Evolutionary conservation across 2,329 filamentous ascomycete species (phyloP), one percentile per base, ranked within the genome.

Genomic region (Phialemonium atrogriseum): DNA sequence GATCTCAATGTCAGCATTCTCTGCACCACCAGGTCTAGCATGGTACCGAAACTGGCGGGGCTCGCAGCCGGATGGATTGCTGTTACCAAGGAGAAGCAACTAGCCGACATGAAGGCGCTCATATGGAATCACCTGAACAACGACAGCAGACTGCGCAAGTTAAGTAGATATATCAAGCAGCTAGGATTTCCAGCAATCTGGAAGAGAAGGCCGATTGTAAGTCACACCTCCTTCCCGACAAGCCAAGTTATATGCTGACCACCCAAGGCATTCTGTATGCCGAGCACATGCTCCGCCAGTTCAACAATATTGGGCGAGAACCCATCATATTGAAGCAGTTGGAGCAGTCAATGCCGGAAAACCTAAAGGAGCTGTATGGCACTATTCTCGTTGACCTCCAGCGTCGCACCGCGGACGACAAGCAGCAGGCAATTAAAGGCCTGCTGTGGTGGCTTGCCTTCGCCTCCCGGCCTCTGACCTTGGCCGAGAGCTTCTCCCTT

Each of bases 241-340:
- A 8, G 21, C 9, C 21, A 9, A 11, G 24, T 12, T 14, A 25
- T 8, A 12, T 25, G 24, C 11, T 25, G 24, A 5, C 17, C 5
- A 7, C 15, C 18, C 10, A 17, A 34, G 32, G 32, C 5, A 32
- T 36, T 27, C 34, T 32, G 10, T 36, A 36, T n/a, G 24, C 19
- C 16, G 34, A 36, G 17, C 29, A 36, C 22, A 36, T 26, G 16
- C 17, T 36, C 9, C 34, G 34, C 12, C 29, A 32, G 11, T 32
- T 36, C 23, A 36, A 28, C 24, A 27, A n/a, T 16, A 32, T 32
- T 6, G 34, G 29, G 7, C 34, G 34, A 10, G 29, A 12, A 13
- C 14, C 16, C 18, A 28, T 32, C 7, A 31, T 36, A 9, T 16
- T 36, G 11, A 36, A 32, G 34, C 28, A 36, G n/a, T 19, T 36